Percentiles rank a stretch among this genome's conserved stretches.
Evolutionary conservation across 2,329 filamentous ascomycete species (phyloP).

Genomic region (Lasiodiplodia theobromae): DNA sequence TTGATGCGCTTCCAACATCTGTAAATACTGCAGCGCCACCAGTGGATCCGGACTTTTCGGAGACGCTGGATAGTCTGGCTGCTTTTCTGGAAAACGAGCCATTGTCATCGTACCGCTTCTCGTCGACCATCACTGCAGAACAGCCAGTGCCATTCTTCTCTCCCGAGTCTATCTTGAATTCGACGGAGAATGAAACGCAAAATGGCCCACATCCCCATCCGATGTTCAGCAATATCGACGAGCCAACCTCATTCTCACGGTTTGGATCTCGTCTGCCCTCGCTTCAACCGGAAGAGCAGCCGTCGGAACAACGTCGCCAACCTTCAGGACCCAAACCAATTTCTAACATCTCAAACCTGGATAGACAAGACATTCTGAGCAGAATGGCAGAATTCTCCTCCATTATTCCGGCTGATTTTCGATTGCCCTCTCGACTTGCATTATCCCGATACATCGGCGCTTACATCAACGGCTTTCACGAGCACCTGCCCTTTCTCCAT

Average conservation of each 20-base stretch:
- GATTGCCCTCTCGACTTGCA: slow-evolving; percentile 73
- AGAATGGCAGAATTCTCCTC: slow-evolving; percentile 68
- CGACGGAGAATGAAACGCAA: slow-evolving; percentile 37
- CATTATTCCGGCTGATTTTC: slow-evolving; percentile 68
- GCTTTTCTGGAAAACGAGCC: slow-evolving; percentile 49
- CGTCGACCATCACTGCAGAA: slow-evolving; percentile 49
- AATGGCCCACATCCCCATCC: slow-evolving; percentile 29
- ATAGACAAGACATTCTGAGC: slow-evolving; percentile 58
- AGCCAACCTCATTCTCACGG: slow-evolving; percentile 44
- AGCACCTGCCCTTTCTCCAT: slow-evolving; percentile 69
- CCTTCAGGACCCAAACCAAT: slow-evolving; percentile 35
- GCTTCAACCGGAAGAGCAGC: slow-evolving; percentile 47
- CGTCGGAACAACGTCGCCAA: slow-evolving; percentile 29
- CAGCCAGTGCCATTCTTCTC: slow-evolving; percentile 53
- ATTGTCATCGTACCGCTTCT: slow-evolving; percentile 48
- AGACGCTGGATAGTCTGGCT: slow-evolving; percentile 48
- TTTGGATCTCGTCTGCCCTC: slow-evolving; percentile 51
- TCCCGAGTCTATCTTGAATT: slow-evolving; percentile 46
- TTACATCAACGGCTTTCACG: slow-evolving; percentile 72
- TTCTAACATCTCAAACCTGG: slow-evolving; percentile 45
- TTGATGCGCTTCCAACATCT: neutral
- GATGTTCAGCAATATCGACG: slow-evolving; percentile 34
- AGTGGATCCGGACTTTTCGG: slow-evolving; percentile 31
- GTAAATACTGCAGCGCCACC: slow-evolving; percentile 31
- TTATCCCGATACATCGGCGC: slow-evolving; percentile 73